Percentiles rank a stretch among this genome's conserved stretches.
phyloP scores from a whole-genome alignment of 129 eudicot species.

The Flaveria ramosissima region DNA sequence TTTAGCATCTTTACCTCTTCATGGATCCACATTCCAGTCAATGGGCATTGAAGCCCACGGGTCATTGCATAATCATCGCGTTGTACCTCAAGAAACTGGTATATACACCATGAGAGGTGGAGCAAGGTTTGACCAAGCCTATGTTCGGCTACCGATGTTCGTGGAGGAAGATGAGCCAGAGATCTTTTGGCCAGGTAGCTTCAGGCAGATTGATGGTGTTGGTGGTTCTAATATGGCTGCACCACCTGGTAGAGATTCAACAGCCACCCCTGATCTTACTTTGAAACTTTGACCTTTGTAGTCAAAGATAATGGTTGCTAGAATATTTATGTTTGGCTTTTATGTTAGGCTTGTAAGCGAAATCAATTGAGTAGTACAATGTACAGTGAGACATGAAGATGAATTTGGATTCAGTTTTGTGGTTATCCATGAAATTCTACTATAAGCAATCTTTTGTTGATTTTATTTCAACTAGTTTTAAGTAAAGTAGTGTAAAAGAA shows the following conservation, averaged over 20 bases:
- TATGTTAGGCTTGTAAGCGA: slow-evolving; percentile 17
- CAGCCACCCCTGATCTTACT: slow-evolving; percentile 64
- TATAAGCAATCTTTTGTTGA: slow-evolving; percentile 17
- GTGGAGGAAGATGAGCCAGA: slow-evolving; percentile 62
- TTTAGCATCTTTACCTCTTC: slow-evolving; percentile 80
- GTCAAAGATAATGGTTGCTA: slow-evolving; percentile 9
- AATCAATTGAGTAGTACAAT: slow-evolving; percentile 29
- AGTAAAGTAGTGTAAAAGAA: not conserved
- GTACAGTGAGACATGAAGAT: slow-evolving; percentile 46
- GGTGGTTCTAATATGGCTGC: slow-evolving; percentile 34
- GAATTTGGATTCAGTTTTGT: slow-evolving; percentile 32
- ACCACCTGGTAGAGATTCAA: slow-evolving; percentile 45
- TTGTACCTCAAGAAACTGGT: slow-evolving; percentile 30
- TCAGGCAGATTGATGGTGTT: slow-evolving; percentile 49
- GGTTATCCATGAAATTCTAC: slow-evolving; percentile 27
- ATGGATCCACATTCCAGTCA: slow-evolving; percentile 64
- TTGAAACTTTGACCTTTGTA: slow-evolving; percentile 57
- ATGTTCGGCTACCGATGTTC: slow-evolving; percentile 49
- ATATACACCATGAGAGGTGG: slow-evolving; percentile 44
- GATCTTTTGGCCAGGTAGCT: slow-evolving; percentile 81
- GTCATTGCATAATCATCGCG: slow-evolving; percentile 49
- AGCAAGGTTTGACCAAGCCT: slow-evolving; percentile 62
- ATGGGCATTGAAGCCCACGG: slow-evolving; percentile 78
- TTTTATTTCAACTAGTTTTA: not conserved
- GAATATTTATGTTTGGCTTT: slow-evolving; percentile 15